These are phyloP conservation scores for Saprolegnia diclina DNA, from an alignment of 352 stramenopile genomes.

Conservation along the genomic window DNA sequence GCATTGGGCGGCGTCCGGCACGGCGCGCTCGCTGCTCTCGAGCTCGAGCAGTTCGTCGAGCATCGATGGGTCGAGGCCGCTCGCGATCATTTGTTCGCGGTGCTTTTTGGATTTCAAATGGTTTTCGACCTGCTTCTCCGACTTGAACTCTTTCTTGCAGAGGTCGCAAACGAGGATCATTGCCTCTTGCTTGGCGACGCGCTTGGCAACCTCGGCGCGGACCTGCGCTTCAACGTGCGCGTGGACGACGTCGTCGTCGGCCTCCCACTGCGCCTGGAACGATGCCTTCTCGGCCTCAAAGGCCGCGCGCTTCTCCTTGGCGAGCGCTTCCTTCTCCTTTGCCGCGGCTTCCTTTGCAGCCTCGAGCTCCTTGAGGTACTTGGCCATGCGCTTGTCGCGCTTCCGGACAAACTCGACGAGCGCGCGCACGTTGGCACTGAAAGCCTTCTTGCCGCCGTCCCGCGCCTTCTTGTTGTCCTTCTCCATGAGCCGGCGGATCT, in stretches of 20 bases:
- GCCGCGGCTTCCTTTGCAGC: slow-evolving; percentile 54
- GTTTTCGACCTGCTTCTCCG: slow-evolving; percentile 72
- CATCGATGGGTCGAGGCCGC: slow-evolving; percentile 3
- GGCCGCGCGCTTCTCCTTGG: slow-evolving; percentile 51
- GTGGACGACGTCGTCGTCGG: slow-evolving; percentile 28
- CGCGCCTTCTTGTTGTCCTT: slow-evolving; percentile 87
- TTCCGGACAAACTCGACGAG: slow-evolving; percentile 80
- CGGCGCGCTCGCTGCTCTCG: neutral
- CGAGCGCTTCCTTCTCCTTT: slow-evolving; percentile 38
- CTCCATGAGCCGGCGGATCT: slow-evolving; percentile 76
- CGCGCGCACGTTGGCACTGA: slow-evolving; percentile 68
- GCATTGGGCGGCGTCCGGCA: neutral
- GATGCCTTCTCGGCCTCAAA: slow-evolving; percentile 33
- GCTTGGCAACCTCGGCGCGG: slow-evolving; percentile 53
- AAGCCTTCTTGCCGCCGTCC: slow-evolving; percentile 67
- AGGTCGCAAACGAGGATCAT: slow-evolving; percentile 67
- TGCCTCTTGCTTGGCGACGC: slow-evolving; percentile 62
- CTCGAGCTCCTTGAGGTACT: slow-evolving; percentile 47
- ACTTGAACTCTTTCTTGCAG: slow-evolving; percentile 83
- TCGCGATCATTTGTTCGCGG: slow-evolving; percentile 48
- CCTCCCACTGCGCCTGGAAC: slow-evolving; percentile 18
- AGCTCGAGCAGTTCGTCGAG: slow-evolving; percentile 17
- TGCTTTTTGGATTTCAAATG: slow-evolving; percentile 80
- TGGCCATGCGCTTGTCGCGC: slow-evolving; percentile 62
- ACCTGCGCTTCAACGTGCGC: slow-evolving; percentile 50